Base-by-base conservation (phyloP, 2,329 filamentous ascomycete genomes). In the Ophiostoma perfectum region DNA sequence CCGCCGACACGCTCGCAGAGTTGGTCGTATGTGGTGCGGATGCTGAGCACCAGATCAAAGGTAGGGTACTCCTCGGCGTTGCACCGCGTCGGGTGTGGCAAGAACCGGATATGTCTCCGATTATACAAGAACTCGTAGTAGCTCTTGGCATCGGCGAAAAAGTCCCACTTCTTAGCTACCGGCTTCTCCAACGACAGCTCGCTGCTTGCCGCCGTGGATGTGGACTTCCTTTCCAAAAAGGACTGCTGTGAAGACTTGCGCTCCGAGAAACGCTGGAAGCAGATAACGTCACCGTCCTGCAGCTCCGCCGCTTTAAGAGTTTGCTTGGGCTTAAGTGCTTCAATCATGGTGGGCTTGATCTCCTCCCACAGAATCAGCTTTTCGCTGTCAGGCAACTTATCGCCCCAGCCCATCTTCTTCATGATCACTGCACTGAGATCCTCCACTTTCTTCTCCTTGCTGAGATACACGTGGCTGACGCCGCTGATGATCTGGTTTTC, bases 291-390 rank as follows among this genome's bases (percentile, higher is more conserved):
- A 65, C 95, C 95, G 74, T 99, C 94, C 76, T 98, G 94, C 38
- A 99, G 90, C 77, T 99, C 96, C 1, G 95, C 95, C 70, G 91
- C 88, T 72, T 93, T 91, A 70, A 99, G 84, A 0, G 93, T 92
- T 75, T 92, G 88, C 80, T 97, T 98, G 0, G 89, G 86, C 79
- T 97, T 98, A 82, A 99, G 90, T 6, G 86, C 84, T 76, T 99
- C 96, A 73, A 99, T 97, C 93, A 98, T 98, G 70, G 88, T 91
- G 66, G 93, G 93, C 79, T 98, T 99, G 79, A 99, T 98, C 81
- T 99, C 95, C 84, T 99, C 95, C 80, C 89, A 98, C 36, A 99
- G 84, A n/a, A 83, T 76, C 49, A 87, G 76, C 75, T 84, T 86
- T 70, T 89, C 86, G 5, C 86, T 84, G 0, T 80, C 85, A 3